Evolutionary conservation across 148 eudicot species (phyloP).

Genomic region (Fagopyrum esculentum): DNA sequence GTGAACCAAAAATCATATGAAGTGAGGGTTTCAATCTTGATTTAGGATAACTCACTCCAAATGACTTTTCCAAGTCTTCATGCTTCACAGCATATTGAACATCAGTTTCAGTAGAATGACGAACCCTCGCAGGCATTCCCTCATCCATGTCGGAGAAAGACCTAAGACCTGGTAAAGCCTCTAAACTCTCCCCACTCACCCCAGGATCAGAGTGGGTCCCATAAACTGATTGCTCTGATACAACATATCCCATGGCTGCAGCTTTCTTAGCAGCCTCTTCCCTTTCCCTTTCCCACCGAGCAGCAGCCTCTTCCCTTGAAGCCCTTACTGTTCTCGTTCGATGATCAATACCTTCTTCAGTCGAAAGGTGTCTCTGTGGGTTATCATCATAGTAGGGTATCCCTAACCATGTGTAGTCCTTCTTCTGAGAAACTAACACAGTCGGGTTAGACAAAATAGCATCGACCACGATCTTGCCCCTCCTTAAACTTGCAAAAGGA

Average conservation of each 20-base stretch:
- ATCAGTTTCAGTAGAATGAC: slow-evolving; percentile 89
- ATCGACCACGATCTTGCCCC: slow-evolving; percentile 88
- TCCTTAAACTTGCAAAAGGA: slow-evolving; percentile 79
- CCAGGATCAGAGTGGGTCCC: slow-evolving; percentile 32
- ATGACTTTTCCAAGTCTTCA: slow-evolving; percentile 91
- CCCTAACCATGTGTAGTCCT: slow-evolving; percentile 90
- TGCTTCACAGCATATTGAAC: slow-evolving; percentile 87
- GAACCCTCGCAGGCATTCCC: slow-evolving; percentile 73
- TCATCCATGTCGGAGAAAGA: slow-evolving; percentile 51
- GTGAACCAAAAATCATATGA: slow-evolving; percentile 46
- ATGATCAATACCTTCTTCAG: slow-evolving; percentile 89
- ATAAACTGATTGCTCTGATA: slow-evolving; percentile 36
- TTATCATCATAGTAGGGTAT: slow-evolving; percentile 63
- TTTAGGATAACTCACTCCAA: slow-evolving; percentile 60
- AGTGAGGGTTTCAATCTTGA: slow-evolving; percentile 49
- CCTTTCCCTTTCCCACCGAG: slow-evolving; percentile 58
- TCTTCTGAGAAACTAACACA: slow-evolving; percentile 78
- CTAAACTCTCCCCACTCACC: slow-evolving; percentile 23
- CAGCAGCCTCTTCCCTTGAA: slow-evolving; percentile 73
- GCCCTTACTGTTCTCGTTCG: slow-evolving; percentile 82
- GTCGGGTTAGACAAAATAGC: slow-evolving; percentile 83
- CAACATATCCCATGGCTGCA: slow-evolving; percentile 59
- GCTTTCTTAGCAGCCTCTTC: slow-evolving; percentile 66
- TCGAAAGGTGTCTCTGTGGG: slow-evolving; percentile 60
- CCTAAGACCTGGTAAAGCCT: slow-evolving; percentile 27